Percentiles rank a stretch among this genome's conserved stretches.
Evolutionary conservation across 192 early-diverging fungal genomes (phyloP).

Genomic region (Mortierella claussenii): DNA sequence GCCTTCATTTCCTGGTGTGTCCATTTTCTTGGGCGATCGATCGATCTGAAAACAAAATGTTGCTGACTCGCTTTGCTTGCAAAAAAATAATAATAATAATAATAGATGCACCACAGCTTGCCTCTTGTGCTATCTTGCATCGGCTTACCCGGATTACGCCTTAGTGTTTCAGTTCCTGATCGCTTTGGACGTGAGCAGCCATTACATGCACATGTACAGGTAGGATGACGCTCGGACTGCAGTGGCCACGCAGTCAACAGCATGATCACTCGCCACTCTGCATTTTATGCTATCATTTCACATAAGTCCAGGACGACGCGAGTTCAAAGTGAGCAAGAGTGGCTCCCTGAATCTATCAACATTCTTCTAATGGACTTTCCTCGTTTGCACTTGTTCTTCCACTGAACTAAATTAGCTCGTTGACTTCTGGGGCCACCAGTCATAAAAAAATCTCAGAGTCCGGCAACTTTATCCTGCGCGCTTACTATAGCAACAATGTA

Average conservation of each 20-base stretch:
- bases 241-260: too few species aligned
- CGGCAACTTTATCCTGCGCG: conserved; percentile 80
- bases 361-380: too few species aligned
- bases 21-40: conserved; percentile 1
- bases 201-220: conserved; percentile 99
- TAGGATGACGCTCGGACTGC: too few species aligned
- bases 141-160: conserved; percentile 71
- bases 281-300: too few species aligned
- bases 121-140: conserved; percentile 86
- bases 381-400: too few species aligned
- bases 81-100: too few species aligned
- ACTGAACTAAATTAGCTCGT: conserved; percentile 66
- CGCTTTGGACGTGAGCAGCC: conserved; percentile 92
- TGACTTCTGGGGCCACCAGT: conserved; percentile 84
- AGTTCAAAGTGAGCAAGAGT: not conserved
- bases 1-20: not conserved
- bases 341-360: not conserved
- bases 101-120: conserved; percentile 89
- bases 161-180: conserved; percentile 92
- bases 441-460: conserved; percentile 89
- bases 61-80: too few species aligned
- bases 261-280: too few species aligned
- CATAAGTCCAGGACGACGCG: too few species aligned
- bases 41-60: not conserved
- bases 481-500: conserved; percentile 94